These are phyloP conservation scores for Rubroboletus satanas DNA, from an alignment of 768 basidiomycete genomes.

Conservation along the genomic window DNA sequence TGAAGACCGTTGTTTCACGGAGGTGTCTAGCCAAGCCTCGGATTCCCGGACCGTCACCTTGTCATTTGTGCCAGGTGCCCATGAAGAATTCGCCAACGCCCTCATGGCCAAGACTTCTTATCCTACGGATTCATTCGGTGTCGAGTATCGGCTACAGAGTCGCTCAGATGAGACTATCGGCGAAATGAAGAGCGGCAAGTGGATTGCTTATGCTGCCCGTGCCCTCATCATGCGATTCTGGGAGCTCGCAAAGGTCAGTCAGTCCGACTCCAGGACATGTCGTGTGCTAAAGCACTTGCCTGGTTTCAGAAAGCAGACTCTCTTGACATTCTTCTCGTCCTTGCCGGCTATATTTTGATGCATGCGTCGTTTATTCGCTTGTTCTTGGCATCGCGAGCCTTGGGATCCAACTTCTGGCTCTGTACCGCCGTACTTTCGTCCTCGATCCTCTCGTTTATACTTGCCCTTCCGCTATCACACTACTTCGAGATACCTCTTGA, in stretches of 20 bases:
- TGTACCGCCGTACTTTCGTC: slow-evolving; percentile 72
- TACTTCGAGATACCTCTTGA: slow-evolving; percentile 85
- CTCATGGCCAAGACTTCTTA: slow-evolving; percentile 30
- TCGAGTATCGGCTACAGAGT: slow-evolving; percentile 51
- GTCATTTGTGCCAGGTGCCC: slow-evolving; percentile 46
- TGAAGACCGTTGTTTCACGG: slow-evolving; percentile 39
- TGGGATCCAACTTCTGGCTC: slow-evolving; percentile 75
- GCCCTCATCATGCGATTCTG: slow-evolving; percentile 79
- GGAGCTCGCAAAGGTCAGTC: slow-evolving; percentile 71
- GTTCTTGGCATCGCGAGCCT: slow-evolving; percentile 79
- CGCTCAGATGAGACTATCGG: slow-evolving; percentile 49
- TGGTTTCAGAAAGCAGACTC: slow-evolving; percentile 80
- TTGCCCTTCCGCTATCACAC: slow-evolving; percentile 73
- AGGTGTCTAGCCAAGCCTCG: slow-evolving; percentile 31
- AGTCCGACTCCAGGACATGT: slow-evolving; percentile 1
- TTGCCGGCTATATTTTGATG: slow-evolving; percentile 93
- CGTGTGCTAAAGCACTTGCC: slow-evolving; percentile 11
- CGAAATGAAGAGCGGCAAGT: slow-evolving; percentile 77
- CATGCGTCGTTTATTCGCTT: slow-evolving; percentile 91
- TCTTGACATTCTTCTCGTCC: slow-evolving; percentile 90
- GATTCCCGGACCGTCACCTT: slow-evolving; percentile 45
- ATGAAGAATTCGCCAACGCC: slow-evolving; percentile 49
- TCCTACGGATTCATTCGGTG: slow-evolving; percentile 35
- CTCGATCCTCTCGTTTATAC: slow-evolving; percentile 76
- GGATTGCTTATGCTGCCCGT: slow-evolving; percentile 84